A percentile compares a stretch with the other conserved stretches of the same genome.
These are phyloP conservation scores for Onygenales sp. DNA, from an alignment of 2,329 filamentous ascomycete species.

Conservation along the genomic window DNA sequence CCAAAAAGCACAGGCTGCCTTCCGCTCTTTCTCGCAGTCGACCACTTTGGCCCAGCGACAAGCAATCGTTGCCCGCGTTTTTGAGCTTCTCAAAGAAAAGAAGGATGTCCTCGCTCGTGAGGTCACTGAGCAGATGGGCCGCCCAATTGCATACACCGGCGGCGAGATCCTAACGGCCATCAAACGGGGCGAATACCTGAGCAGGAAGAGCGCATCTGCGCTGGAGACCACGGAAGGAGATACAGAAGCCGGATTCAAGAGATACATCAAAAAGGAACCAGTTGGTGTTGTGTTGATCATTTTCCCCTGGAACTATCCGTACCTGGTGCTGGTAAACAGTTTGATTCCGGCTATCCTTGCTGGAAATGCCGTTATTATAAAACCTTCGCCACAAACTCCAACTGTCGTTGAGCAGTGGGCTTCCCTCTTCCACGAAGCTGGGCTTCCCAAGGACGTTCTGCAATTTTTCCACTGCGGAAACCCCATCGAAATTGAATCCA, in stretches of 20 bases:
- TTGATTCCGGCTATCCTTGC: slow-evolving; percentile 83
- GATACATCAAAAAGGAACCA: slow-evolving; percentile 81
- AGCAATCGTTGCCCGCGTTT: slow-evolving; percentile 68
- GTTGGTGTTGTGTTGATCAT: slow-evolving; percentile 81
- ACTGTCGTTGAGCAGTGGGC: slow-evolving; percentile 80
- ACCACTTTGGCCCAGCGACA: slow-evolving; percentile 68
- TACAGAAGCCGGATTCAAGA: slow-evolving; percentile 75
- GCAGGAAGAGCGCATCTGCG: slow-evolving; percentile 58
- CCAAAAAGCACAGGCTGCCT: slow-evolving; percentile 61
- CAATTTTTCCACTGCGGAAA: slow-evolving; percentile 90
- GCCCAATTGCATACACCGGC: slow-evolving; percentile 77
- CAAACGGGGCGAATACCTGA: slow-evolving; percentile 73
- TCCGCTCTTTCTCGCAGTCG: slow-evolving; percentile 66
- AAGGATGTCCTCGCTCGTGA: slow-evolving; percentile 76
- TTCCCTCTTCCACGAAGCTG: slow-evolving; percentile 67
- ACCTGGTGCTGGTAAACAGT: slow-evolving; percentile 86
- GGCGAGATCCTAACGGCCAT: slow-evolving; percentile 80
- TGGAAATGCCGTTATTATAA: slow-evolving; percentile 85
- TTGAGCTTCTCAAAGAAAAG: slow-evolving; percentile 59
- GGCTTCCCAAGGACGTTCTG: slow-evolving; percentile 71
- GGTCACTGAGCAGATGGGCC: slow-evolving; percentile 88
- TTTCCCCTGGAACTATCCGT: slow-evolving; percentile 97
- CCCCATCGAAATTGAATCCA: slow-evolving; percentile 62
- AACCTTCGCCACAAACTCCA: slow-evolving; percentile 90
- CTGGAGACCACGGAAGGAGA: slow-evolving; percentile 63